Evolutionary conservation across 768 basidiomycete genomes (phyloP).

Genomic region (Pleurotus eryngii): DNA sequence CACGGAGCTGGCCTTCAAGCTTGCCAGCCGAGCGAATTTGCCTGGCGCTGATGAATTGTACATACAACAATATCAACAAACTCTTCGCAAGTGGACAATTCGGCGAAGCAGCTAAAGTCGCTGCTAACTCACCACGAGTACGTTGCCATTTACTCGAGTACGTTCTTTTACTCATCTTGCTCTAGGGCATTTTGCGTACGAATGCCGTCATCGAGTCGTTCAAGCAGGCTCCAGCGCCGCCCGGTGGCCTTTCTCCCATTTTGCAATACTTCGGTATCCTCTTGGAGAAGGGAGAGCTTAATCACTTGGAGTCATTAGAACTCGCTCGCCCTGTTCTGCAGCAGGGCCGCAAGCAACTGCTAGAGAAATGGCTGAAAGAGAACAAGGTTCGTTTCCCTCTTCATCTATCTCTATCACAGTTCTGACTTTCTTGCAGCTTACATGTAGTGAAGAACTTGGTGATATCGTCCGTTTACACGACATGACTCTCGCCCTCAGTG

Average conservation of each 20-base stretch:
- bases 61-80: constrained; percentile 88
- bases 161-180: constrained; percentile 7
- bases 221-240: constrained; percentile 89
- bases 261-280: constrained; percentile 98
- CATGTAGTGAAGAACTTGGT: constrained; percentile 97
- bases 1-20: constrained; percentile 95
- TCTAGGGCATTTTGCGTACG: constrained; percentile 89
- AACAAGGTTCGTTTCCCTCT: constrained; percentile 68
- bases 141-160: constrained; percentile 15
- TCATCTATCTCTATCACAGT: background rate
- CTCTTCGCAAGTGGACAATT: constrained; percentile 87
- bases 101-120: constrained; percentile 94
- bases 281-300: constrained; percentile 97
- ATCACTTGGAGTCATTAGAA: constrained; percentile 93
- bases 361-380: constrained; percentile 99
- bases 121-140: constrained; percentile 93
- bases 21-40: constrained; percentile 92
- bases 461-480: constrained; percentile 94
- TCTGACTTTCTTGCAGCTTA: constrained; percentile 55
- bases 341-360: constrained; percentile 92
- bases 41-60: constrained; percentile 98
- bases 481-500: constrained; percentile 95
- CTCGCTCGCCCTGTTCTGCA: constrained; percentile 93
- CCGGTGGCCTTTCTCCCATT: constrained; percentile 91
- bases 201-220: constrained; percentile 95